These are phyloP conservation scores for Cenchrus americanus DNA, from an alignment of 176 grass and related monocot species.

Conservation along the genomic window DNA sequence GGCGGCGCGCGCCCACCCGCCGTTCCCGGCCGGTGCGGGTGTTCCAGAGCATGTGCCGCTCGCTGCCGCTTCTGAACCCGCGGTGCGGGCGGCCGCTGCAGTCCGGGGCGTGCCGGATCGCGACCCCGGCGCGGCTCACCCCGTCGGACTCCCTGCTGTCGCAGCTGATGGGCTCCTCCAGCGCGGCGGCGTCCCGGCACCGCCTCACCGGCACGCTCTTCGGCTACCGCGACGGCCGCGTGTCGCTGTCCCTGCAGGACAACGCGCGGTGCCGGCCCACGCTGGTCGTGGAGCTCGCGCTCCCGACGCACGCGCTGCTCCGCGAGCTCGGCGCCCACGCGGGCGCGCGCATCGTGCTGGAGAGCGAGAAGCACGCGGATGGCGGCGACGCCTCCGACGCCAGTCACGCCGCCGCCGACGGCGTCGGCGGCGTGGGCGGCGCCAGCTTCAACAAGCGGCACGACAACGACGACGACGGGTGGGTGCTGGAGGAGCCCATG, in stretches of 20 bases:
- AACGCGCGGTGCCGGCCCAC: constrained; percentile 72
- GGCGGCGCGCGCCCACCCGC: too few species aligned
- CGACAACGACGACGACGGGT: constrained; percentile 29
- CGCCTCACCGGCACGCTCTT: constrained; percentile 68
- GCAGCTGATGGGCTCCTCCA: constrained; percentile 1
- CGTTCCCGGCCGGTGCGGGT: constrained; percentile 43
- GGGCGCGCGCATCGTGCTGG: constrained; percentile 71
- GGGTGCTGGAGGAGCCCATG: constrained; percentile 65
- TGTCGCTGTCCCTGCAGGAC: constrained; percentile 69
- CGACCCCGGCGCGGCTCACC: not conserved
- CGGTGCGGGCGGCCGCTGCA: constrained; percentile 42
- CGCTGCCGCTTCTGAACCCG: constrained; percentile 60
- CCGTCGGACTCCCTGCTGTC: constrained; percentile 37
- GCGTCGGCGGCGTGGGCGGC: not conserved
- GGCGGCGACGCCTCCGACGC: not conserved
- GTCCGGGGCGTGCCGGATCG: constrained; percentile 26
- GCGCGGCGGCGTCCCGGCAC: constrained; percentile 4
- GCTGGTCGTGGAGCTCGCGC: constrained; percentile 70
- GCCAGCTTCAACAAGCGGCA: not conserved
- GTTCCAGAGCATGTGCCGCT: constrained; percentile 50
- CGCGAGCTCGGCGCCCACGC: constrained; percentile 68
- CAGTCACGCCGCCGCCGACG: too few species aligned
- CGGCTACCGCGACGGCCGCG: constrained; percentile 60
- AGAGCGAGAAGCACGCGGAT: constrained; percentile 64
- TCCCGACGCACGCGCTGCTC: constrained; percentile 75